phyloP scores from a whole-genome alignment of 345 rosid genomes.

The Noccaea bulbosa region DNA sequence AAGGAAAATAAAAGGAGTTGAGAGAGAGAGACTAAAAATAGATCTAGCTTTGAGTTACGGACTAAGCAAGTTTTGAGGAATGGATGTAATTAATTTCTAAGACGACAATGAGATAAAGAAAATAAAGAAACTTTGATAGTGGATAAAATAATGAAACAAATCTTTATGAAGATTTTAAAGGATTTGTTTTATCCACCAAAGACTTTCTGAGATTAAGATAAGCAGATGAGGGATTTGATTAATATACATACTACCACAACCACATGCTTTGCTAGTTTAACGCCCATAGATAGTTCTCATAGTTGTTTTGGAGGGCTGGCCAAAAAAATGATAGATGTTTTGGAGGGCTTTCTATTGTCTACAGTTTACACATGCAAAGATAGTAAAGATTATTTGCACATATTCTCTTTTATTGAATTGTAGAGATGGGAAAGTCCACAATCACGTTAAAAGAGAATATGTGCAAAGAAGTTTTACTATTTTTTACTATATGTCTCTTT shows the following conservation, averaged over 20 bases:
- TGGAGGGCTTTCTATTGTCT: neutral
- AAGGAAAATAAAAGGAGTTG: no score
- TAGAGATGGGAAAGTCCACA: no score
- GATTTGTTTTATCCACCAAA: constrained; percentile 38
- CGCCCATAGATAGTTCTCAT: neutral
- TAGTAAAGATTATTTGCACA: no score
- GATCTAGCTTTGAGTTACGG: constrained; percentile 34
- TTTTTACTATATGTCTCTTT: no score
- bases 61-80: constrained; percentile 27
- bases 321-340: neutral
- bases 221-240: constrained; percentile 29
- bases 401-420: no score
- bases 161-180: constrained; percentile 36
- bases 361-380: neutral
- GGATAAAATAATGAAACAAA: constrained; percentile 35
- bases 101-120: constrained; percentile 14
- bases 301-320: neutral
- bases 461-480: no score
- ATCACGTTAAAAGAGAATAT: no score
- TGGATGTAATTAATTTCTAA: neutral
- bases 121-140: constrained; percentile 26
- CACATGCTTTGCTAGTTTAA: constrained; percentile 31
- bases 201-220: constrained; percentile 31
- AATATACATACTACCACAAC: neutral
- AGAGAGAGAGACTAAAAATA: neutral